Evolutionary conservation across 2,329 filamentous ascomycete species (phyloP), one percentile per base, ranked within the genome.

Genomic region (Aphanoascus verrucosus): DNA sequence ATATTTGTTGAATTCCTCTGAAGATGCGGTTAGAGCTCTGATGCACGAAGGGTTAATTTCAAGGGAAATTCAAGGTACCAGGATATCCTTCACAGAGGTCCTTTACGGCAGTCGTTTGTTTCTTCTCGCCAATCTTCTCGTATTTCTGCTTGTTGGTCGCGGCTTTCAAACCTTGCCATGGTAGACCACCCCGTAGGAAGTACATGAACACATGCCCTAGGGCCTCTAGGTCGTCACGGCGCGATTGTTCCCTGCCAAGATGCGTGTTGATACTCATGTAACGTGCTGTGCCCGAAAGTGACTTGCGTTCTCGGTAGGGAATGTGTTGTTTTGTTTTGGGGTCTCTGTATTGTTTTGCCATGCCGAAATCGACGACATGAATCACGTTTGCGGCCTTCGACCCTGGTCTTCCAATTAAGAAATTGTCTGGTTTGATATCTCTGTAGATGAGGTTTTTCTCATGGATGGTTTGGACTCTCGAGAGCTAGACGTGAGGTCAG

Each of bases 261-360:
- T 98, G 93, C 54, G 93, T 98, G 74, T 98, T 98, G 81, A 98
- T 97, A 74, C 88, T 94, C 93, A 97, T 97, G 73, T 98, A 98
- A 68, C 93, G 82, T 58, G 93, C 93, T 55, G 93, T 98, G 58
- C 93, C 93, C 3, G 91, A 97, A 56, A 98, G 77, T 4, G 91
- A 95, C 74, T 98, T 98, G 64, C 93, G 83, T 75, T 97, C 93
- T 65, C 93, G 82, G 71, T 97, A 97, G 11, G 93, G 90, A 62
- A 97, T 97, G 73, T 98, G 93, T 71, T 97, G 93, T 74, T 97
- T 97, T 37, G 93, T 95, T 78, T 97, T 97, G 54, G 93, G 93
- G 64, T 98, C 93, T 63, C 93, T 85, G 72, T 97, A 98, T 71
- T 97, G 93, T 77, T 98, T 98, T 59, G 93, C 93, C 93, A 98